phyloP scores from a whole-genome alignment of 1,284 basidiomycete genomes.

The Coniferiporia weirii region DNA sequence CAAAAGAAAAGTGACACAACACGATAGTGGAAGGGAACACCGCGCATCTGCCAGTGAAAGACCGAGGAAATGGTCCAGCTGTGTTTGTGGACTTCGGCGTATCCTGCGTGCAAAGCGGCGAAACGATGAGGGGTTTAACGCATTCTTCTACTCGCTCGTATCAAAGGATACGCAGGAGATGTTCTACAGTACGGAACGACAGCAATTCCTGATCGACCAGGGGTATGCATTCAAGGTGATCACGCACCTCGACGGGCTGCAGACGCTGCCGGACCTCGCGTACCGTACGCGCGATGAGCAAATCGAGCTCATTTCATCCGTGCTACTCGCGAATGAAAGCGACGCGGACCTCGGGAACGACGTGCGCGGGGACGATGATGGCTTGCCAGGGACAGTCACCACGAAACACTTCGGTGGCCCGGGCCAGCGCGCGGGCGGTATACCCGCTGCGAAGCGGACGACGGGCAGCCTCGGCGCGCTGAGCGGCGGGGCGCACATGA shows the following conservation, averaged over 20 bases:
- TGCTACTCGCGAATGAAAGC: constrained; percentile 87
- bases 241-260: constrained; percentile 92
- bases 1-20: too few species aligned
- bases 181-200: constrained; percentile 98
- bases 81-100: constrained; percentile 88
- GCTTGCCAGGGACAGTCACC: constrained; percentile 74
- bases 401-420: constrained; percentile 66
- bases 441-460: constrained; percentile 75
- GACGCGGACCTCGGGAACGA: constrained; percentile 88
- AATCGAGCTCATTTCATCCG: constrained; percentile 90
- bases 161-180: constrained; percentile 99
- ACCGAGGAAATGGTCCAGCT: too few species aligned
- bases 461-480: constrained; percentile 82
- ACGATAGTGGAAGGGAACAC: too few species aligned
- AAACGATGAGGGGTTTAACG: constrained; percentile 99
- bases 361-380: constrained; percentile 64
- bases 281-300: constrained; percentile 91
- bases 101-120: constrained; percentile 96
- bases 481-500: constrained; percentile 86
- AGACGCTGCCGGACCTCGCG: constrained; percentile 83
- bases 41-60: too few species aligned
- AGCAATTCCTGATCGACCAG: constrained; percentile 98
- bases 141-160: constrained; percentile 99
- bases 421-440: constrained; percentile 24
- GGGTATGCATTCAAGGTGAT: constrained; percentile 99